Base-by-base conservation (phyloP, 805 yeast genomes). In the Lipomyces starkeyi region DNA sequence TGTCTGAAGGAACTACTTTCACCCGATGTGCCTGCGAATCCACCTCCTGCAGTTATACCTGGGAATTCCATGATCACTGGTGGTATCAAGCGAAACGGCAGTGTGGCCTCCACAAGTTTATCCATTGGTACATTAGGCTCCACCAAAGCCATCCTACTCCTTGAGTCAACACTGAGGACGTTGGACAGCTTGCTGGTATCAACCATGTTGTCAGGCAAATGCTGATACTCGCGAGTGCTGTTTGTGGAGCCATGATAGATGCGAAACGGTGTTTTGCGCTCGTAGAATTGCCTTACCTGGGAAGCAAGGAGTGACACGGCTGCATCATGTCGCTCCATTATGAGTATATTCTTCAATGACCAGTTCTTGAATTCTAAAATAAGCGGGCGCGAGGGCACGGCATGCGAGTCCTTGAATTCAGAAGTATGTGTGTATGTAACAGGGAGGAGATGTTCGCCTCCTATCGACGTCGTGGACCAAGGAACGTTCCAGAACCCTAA, bases 11-110 rank as follows among this genome's bases (percentile, higher is more conserved):
- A 57, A 22, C 59, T 57, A 53, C 59, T 57, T 32, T 57, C 59
- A 7, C 59, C 59, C 25, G 47, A 32, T 11, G 59, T 57, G 59
- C 59, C 59, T 11, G 59, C 59, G 14, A 57, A 57, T 20, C 59
- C 59, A 57, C 59, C 59, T 57, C 59, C 59, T 11, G 17, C 59
- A 32, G 59, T 57, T 57, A 57, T 57, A 57, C 59, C 59, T 4
- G 59, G 59, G n/a, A 57, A 57, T n/a, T 57, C 59, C 59, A 57
- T 57, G 27, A 57, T 25, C 27, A 57, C 59, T 8, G 59, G 59
- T 14, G 59, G 59, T n/a, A 57, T 29, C n/a, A 57, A 13, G 17
- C 59, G 49, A 27, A 6, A 8, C 5, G 25, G 25, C 49, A 57
- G 11, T 4, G 59, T 57, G 47, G 49, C 59, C 27, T 34, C 59